Conservation (phyloP, 1,139 yeast species). For the Kodamaea fungicola region DNA sequence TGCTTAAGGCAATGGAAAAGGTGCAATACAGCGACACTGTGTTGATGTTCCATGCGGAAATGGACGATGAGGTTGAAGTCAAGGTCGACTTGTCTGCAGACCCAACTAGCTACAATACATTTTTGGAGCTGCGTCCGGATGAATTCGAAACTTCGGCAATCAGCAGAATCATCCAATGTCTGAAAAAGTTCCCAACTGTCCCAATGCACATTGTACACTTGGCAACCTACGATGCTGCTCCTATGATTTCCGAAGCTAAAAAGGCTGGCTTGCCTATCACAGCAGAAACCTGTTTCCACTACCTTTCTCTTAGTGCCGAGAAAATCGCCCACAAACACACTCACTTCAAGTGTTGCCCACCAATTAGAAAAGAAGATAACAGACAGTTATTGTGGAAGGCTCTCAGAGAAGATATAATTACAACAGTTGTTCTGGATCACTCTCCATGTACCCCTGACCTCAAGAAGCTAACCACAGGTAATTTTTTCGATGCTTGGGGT, state of each 20-base stretch:
- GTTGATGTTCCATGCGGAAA: constrained; percentile 91
- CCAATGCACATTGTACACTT: constrained; percentile 87
- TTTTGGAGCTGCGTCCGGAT: constrained; percentile 84
- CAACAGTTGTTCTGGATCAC: constrained; percentile 92
- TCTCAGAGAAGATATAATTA: constrained; percentile 56
- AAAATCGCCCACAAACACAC: constrained; percentile 72
- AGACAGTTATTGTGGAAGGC: constrained; percentile 76
- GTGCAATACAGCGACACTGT: constrained; percentile 64
- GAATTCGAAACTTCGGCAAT: constrained; percentile 83
- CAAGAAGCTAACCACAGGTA: constrained; percentile 78
- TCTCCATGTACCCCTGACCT: constrained; percentile 94
- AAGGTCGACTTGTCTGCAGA: constrained; percentile 23
- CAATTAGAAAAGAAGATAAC: constrained; percentile 74
- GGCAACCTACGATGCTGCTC: constrained; percentile 80
- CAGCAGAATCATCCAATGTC: constrained; percentile 61
- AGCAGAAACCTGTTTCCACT: constrained; percentile 94
- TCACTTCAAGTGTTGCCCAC: constrained; percentile 91
- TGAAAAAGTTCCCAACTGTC: constrained; percentile 57
- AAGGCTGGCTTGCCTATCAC: constrained; percentile 55
- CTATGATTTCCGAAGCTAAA: constrained; percentile 65
- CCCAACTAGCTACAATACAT: constrained; percentile 70
- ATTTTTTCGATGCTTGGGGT: constrained; percentile 93
- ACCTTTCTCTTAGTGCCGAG: constrained; percentile 74
- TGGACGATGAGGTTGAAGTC: constrained; percentile 38
- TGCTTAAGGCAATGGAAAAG: constrained; percentile 58